Evolutionary conservation across 2,329 filamentous ascomycete genomes (phyloP).

Genomic region (Helotiales sp.): DNA sequence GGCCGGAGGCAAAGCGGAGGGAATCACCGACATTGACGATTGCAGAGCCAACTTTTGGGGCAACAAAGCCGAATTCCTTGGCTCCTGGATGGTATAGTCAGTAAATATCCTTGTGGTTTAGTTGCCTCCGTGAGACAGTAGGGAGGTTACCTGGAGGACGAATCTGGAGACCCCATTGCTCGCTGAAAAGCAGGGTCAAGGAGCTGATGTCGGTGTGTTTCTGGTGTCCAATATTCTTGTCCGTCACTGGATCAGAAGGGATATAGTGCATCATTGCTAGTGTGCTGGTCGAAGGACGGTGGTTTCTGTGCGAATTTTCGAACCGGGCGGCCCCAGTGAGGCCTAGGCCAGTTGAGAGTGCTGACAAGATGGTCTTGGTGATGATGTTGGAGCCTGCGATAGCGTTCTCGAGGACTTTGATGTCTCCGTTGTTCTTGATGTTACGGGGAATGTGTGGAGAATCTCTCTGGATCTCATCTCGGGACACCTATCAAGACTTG

Average conservation of each 20-base stretch:
- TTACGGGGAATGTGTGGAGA: slow-evolving; percentile 47
- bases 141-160: slow-evolving; percentile 44
- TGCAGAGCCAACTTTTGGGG: slow-evolving; percentile 50
- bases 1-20: slow-evolving; percentile 53
- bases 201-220: slow-evolving; percentile 59
- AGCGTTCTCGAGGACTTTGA: slow-evolving; percentile 49
- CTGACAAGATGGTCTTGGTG: slow-evolving; percentile 40
- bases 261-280: slow-evolving; percentile 58
- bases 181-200: slow-evolving; percentile 54
- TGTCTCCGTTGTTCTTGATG: slow-evolving; percentile 49
- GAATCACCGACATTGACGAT: slow-evolving; percentile 61
- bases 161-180: slow-evolving; percentile 59
- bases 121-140: not conserved
- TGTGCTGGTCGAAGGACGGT: slow-evolving; percentile 48
- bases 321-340: slow-evolving; percentile 47
- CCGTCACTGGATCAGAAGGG: slow-evolving; percentile 42
- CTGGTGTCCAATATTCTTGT: slow-evolving; percentile 51
- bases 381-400: slow-evolving; percentile 52
- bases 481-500: slow-evolving; percentile 41
- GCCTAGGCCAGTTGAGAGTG: slow-evolving; percentile 47
- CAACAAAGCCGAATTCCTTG: slow-evolving; percentile 53
- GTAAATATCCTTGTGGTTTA: not conserved
- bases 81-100: slow-evolving; percentile 18
- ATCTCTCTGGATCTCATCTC: slow-evolving; percentile 50
- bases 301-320: slow-evolving; percentile 53